phyloP scores from a whole-genome alignment of 129 eudicot species.

The Arctium lappa region DNA sequence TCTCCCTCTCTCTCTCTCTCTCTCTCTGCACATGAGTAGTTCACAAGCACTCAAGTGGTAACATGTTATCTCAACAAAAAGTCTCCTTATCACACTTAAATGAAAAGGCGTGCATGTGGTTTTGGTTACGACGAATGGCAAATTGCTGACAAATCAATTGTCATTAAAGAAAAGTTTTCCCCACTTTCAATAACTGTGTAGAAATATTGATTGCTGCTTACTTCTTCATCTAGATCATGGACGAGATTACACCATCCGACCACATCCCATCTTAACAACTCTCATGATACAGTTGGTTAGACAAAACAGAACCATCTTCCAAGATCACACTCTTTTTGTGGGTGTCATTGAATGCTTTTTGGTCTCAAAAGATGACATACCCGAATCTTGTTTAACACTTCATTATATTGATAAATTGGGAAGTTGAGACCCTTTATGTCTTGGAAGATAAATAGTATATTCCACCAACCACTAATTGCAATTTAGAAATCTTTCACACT shows the following conservation, averaged over 20 bases:
- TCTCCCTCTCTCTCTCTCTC: not conserved
- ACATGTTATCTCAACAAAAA: slow-evolving; percentile 27
- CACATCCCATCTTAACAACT: slow-evolving; percentile 29
- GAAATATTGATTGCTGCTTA: slow-evolving; percentile 37
- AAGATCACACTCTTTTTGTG: slow-evolving; percentile 29
- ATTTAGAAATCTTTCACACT: slow-evolving; percentile 18
- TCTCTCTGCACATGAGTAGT: slow-evolving; percentile 11
- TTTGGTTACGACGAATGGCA: slow-evolving; percentile 58
- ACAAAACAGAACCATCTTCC: slow-evolving; percentile 31
- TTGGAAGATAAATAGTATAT: slow-evolving; percentile 6
- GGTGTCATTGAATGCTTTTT: slow-evolving; percentile 20
- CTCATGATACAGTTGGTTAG: slow-evolving; percentile 35
- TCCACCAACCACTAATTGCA: slow-evolving; percentile 36
- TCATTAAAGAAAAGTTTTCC: slow-evolving; percentile 32
- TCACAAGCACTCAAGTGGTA: slow-evolving; percentile 11
- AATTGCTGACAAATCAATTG: slow-evolving; percentile 37
- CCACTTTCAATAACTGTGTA: slow-evolving; percentile 31
- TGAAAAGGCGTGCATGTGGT: slow-evolving; percentile 68
- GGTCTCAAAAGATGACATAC: slow-evolving; percentile 40
- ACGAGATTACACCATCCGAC: slow-evolving; percentile 43
- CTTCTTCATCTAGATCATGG: slow-evolving; percentile 13
- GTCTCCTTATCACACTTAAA: slow-evolving; percentile 30
- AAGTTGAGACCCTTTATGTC: slow-evolving; percentile 20
- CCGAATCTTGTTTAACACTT: slow-evolving; percentile 25
- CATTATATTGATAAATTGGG: not conserved